A percentile compares a stretch with the other conserved stretches of the same genome.
Evolutionary conservation across 2,329 filamentous ascomycete species (phyloP).

Genomic region (Lachnellula subtilissima): DNA sequence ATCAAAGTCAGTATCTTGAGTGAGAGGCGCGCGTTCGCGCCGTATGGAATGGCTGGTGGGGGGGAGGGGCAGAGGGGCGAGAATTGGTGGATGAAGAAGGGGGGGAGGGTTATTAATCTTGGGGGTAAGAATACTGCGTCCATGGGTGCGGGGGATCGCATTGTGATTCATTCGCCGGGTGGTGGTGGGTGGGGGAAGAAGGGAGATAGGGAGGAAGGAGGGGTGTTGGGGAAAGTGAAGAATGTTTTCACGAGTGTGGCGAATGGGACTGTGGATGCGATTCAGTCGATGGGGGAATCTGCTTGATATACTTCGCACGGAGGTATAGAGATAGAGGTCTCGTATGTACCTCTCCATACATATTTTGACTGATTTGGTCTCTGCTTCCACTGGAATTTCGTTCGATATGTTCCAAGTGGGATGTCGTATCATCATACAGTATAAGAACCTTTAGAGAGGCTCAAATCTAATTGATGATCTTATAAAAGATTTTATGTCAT

Average conservation of each 20-base stretch:
- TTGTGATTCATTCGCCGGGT: conserved; percentile 21
- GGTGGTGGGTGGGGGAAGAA: conserved; percentile 22
- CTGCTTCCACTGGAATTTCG: too few relatives aligned
- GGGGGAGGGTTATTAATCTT: conserved; percentile 17
- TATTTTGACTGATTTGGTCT: too few relatives aligned
- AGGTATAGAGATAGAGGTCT: too few relatives aligned
- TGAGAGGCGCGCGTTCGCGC: conserved; percentile 68
- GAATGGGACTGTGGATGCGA: conserved; percentile 3
- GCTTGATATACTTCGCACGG: neutral
- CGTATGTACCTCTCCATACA: too few relatives aligned
- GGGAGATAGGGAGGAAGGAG: neutral
- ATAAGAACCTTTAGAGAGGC: too few relatives aligned
- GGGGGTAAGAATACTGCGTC: conserved; percentile 23
- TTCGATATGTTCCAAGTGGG: too few relatives aligned
- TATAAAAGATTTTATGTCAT: too few relatives aligned
- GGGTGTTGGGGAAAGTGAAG: neutral
- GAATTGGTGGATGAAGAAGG: conserved; percentile 68
- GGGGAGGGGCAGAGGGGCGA: conserved; percentile 69
- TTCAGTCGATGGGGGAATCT: conserved; percentile 5
- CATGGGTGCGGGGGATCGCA: conserved; percentile 22
- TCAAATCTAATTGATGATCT: too few relatives aligned
- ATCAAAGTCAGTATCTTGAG: conserved; percentile 74
- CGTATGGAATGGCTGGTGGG: conserved; percentile 78
- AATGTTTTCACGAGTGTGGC: neutral
- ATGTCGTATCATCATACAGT: too few relatives aligned